These are phyloP conservation scores for Pichia kudriavzevii DNA, from an alignment of 1,139 yeast genomes.

Conservation along the genomic window DNA sequence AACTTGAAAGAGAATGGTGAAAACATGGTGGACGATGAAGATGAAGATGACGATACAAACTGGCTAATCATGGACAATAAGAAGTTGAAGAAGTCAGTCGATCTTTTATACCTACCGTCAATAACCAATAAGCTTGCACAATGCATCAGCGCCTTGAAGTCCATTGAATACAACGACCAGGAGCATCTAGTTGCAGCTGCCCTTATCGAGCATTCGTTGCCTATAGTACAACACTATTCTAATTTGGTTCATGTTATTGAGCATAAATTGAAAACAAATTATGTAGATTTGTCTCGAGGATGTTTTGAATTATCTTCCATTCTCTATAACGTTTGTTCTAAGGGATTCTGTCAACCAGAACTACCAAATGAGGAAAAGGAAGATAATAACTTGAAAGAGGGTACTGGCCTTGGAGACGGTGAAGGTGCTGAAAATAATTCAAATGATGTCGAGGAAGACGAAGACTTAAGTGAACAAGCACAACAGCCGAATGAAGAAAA, in stretches of 20 bases:
- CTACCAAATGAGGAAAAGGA: slow-evolving; percentile 64
- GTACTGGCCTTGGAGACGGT: slow-evolving; percentile 98
- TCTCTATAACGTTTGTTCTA: slow-evolving; percentile 57
- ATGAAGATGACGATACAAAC: slow-evolving; percentile 42
- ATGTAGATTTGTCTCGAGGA: slow-evolving; percentile 50
- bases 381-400: slow-evolving; percentile 60
- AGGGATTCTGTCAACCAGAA: slow-evolving; percentile 92
- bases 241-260: slow-evolving; percentile 38
- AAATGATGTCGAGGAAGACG: slow-evolving; percentile 87
- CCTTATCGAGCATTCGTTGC: slow-evolving; percentile 46
- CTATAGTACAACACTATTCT: slow-evolving; percentile 48
- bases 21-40: too few relatives aligned
- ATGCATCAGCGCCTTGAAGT: slow-evolving; percentile 27
- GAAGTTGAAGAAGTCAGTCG: slow-evolving; percentile 33
- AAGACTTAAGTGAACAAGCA: slow-evolving; percentile 83
- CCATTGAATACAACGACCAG: slow-evolving; percentile 32
- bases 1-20: not conserved
- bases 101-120: slow-evolving; percentile 29
- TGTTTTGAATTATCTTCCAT: slow-evolving; percentile 51
- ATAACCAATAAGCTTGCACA: slow-evolving; percentile 29
- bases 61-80: slow-evolving; percentile 55
- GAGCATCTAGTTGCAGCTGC: slow-evolving; percentile 28
- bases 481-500: slow-evolving; percentile 77
- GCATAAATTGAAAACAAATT: slow-evolving; percentile 38
- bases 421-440: slow-evolving; percentile 79